These are phyloP conservation scores for Fusarium subtropicale DNA, from an alignment of 2,329 filamentous ascomycete genomes.

Conservation along the genomic window DNA sequence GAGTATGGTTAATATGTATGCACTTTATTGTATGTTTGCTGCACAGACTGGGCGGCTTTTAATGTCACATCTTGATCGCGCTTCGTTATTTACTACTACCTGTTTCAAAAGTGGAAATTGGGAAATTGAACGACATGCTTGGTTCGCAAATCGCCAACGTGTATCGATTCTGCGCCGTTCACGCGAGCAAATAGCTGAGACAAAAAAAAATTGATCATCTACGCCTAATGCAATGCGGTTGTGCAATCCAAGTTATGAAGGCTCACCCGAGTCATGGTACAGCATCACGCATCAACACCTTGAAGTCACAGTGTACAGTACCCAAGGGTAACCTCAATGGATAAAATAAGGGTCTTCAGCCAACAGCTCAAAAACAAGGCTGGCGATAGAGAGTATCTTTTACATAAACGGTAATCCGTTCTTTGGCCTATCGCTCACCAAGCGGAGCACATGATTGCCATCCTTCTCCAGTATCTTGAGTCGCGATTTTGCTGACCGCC, in stretches of 20 bases:
- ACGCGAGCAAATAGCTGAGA: background rate
- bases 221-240: slow-evolving; percentile 18
- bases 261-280: slow-evolving; percentile 22
- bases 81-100: slow-evolving; percentile 14
- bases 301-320: background rate
- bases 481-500: slow-evolving; percentile 48
- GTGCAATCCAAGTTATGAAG: background rate
- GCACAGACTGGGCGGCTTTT: slow-evolving; percentile 13
- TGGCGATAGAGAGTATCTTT: slow-evolving; percentile 13
- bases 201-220: slow-evolving; percentile 17
- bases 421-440: slow-evolving; percentile 1
- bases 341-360: slow-evolving; percentile 13
- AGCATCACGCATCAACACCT: slow-evolving; percentile 11
- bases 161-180: background rate
- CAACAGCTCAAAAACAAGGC: slow-evolving; percentile 20
- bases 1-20: slow-evolving; percentile 27
- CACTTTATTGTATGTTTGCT: slow-evolving; percentile 15
- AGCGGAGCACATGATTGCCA: slow-evolving; percentile 24
- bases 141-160: slow-evolving; percentile 30
- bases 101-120: slow-evolving; percentile 15
- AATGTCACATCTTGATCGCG: slow-evolving; percentile 11
- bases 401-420: slow-evolving; percentile 30
- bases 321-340: slow-evolving; percentile 11
- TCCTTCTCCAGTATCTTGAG: slow-evolving; percentile 42
- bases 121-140: slow-evolving; percentile 36